Evolutionary conservation across 2,329 filamentous ascomycete species (phyloP), one percentile per base, ranked within the genome.

Genomic region (Alternaria metachromatica): DNA sequence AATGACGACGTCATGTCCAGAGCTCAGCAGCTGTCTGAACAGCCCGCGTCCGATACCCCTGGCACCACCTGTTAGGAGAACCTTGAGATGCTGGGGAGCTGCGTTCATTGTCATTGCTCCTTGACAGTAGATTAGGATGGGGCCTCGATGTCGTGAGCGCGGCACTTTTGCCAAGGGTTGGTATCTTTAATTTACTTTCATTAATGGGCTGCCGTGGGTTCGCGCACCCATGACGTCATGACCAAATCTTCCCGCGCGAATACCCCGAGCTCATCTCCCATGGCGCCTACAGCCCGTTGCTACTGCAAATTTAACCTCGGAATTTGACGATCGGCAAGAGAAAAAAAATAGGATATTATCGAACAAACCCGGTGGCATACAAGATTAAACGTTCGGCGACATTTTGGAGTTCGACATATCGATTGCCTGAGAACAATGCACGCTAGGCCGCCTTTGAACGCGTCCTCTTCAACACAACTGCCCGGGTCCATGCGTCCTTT

Each of bases 41-140:
- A 84, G 74, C 33, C 79, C 80, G 43, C 83, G 79, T 23, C 84
- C 83, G 48, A 85, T 84, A 25, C 83, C 84, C 26, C 81, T 78
- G 5, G 81, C 82, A 53, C 79, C 82, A 26, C 82, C 82, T n/a
- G 79, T 81, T 48, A 82, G 74, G 55, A 82, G 71, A 12, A 78
- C 69, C n/a, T 75, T 76, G 15, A 78, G 60, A 13, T 60, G 45
- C 28, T 65, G 55, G 6, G 49, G 61, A 6, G 28, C 28, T 9
- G 49, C 7, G 25, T 50, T 56, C 58, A 64, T 64, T 20, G 4
- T 60, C 5, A 55, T 57, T n/a, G 33, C 13, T 13, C 13, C 25
- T 6, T 8, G 15, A 13, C 25, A n/a, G 13, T 9, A 53, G 20
- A 41, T 12, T 21, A 13, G 10, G 8, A 25, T 20, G 20, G 6